phyloP scores from a whole-genome alignment of 2,329 filamentous ascomycete species.

The Claviceps quebecensis region DNA sequence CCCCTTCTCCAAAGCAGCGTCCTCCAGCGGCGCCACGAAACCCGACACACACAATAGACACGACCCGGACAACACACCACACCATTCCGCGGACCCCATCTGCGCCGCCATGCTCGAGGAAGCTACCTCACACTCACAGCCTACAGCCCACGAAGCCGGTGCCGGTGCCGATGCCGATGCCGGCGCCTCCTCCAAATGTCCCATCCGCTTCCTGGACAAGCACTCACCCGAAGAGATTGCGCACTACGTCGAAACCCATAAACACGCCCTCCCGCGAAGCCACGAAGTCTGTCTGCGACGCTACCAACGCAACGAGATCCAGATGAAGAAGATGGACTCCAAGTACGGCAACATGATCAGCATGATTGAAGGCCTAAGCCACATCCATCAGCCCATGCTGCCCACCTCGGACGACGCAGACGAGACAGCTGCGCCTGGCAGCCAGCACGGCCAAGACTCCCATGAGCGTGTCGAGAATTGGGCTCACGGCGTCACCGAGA shows the following conservation, averaged over 20 bases:
- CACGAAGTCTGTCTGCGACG: constrained; percentile 85
- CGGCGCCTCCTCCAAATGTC: constrained; percentile 49
- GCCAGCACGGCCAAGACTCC: constrained; percentile 39
- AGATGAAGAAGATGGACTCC: constrained; percentile 76
- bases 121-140: constrained; percentile 29
- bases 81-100: constrained; percentile 43
- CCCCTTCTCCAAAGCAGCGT: constrained; percentile 50
- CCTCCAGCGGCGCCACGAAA: constrained; percentile 16
- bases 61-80: constrained; percentile 26
- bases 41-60: constrained; percentile 9
- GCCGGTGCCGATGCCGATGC: background rate
- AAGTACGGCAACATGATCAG: constrained; percentile 87
- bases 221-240: constrained; percentile 89
- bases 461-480: constrained; percentile 70
- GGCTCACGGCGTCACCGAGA: constrained; percentile 62
- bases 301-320: constrained; percentile 75
- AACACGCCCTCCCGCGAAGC: constrained; percentile 85
- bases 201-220: constrained; percentile 83
- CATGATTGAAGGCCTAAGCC: constrained; percentile 85
- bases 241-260: constrained; percentile 86
- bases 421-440: constrained; percentile 26
- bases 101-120: constrained; percentile 51
- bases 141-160: background rate
- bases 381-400: constrained; percentile 78
- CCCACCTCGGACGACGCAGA: constrained; percentile 39